These are phyloP conservation scores for Metarhizium sp. DNA, from an alignment of 2,329 filamentous ascomycete species.

Conservation along the genomic window DNA sequence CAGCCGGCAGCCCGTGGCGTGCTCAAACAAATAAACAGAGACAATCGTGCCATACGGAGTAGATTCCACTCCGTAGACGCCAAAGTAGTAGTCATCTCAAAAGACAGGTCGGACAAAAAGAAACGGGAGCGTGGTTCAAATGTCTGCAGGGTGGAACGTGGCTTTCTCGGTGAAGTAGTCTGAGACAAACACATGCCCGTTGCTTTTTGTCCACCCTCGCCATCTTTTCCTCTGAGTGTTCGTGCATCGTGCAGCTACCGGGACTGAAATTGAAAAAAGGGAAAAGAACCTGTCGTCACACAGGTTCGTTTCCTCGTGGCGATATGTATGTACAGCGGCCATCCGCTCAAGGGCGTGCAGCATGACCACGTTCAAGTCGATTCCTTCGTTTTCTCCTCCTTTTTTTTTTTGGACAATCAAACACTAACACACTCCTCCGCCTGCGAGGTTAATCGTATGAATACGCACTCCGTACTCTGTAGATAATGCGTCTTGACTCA, in stretches of 20 bases:
- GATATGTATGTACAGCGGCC: background rate
- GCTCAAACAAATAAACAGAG: too few species aligned
- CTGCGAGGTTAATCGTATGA: too few species aligned
- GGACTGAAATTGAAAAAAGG: background rate
- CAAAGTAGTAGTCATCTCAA: background rate
- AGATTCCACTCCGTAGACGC: too few species aligned
- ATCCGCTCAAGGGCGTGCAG: background rate
- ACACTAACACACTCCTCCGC: too few species aligned
- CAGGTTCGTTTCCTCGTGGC: background rate
- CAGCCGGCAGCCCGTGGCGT: too few species aligned
- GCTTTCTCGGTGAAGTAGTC: slow-evolving; percentile 2
- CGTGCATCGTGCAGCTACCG: too few species aligned
- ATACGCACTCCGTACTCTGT: too few species aligned
- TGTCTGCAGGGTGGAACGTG: slow-evolving; percentile 1
- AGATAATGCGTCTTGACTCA: background rate
- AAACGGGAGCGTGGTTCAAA: background rate
- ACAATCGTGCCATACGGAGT: too few species aligned
- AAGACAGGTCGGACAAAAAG: background rate
- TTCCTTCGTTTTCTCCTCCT: too few species aligned
- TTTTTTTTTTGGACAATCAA: too few species aligned
- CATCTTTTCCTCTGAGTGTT: background rate
- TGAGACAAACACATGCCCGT: slow-evolving; percentile 1
- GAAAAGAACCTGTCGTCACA: too few species aligned
- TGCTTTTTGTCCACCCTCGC: background rate
- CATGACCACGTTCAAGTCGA: too few species aligned